Evolutionary conservation across 148 eudicot genomes (phyloP).

Genomic region (Mesembryanthemum crystallinum): DNA sequence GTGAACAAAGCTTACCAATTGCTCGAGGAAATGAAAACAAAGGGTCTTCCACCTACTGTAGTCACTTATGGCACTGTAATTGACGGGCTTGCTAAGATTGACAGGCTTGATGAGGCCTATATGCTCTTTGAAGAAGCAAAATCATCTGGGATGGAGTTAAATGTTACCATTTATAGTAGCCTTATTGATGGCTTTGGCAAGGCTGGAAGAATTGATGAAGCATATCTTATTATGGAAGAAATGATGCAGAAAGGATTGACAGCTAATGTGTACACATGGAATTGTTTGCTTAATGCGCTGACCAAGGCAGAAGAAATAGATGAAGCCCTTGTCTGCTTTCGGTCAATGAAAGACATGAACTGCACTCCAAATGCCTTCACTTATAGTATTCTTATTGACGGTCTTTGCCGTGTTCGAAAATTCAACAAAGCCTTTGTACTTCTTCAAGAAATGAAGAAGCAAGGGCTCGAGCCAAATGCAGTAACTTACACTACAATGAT

Average conservation of each 20-base stretch:
- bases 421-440: constrained; percentile 93
- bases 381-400: constrained; percentile 81
- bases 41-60: constrained; percentile 71
- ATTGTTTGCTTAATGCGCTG: constrained; percentile 81
- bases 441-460: constrained; percentile 89
- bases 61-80: constrained; percentile 89
- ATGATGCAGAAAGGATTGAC: constrained; percentile 76
- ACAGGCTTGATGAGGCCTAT: constrained; percentile 97
- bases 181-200: constrained; percentile 93
- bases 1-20: constrained; percentile 93
- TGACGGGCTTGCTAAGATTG: constrained; percentile 95
- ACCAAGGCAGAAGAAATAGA: constrained; percentile 85
- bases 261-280: constrained; percentile 81
- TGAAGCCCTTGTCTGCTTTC: constrained; percentile 90
- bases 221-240: constrained; percentile 90
- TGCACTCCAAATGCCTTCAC: constrained; percentile 61
- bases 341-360: constrained; percentile 78
- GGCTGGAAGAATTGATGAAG: constrained; percentile 93
- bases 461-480: constrained; percentile 68
- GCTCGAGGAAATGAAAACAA: constrained; percentile 87
- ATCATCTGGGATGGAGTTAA: constrained; percentile 61
- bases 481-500: constrained; percentile 84
- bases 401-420: constrained; percentile 79
- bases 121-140: constrained; percentile 99
- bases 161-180: constrained; percentile 76